Conservation (phyloP, 208 protist genomes). For the Trichomonas gallinae region DNA sequence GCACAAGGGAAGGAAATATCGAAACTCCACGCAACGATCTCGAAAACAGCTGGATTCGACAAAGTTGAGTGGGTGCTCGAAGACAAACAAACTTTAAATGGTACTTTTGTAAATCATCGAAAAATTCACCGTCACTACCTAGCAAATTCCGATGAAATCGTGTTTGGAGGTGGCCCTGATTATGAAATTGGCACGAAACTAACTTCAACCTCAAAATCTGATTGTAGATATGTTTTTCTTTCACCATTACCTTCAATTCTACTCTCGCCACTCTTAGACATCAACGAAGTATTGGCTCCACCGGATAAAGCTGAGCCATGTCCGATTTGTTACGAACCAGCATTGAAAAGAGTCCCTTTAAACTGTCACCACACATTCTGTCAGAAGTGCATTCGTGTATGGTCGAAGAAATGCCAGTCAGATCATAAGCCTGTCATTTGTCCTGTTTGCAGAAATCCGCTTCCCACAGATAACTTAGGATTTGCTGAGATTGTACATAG, state of each 20-base stretch:
- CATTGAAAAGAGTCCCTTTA: background rate
- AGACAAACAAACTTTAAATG: background rate
- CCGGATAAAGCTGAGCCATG: background rate
- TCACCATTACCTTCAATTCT: background rate
- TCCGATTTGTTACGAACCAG: background rate
- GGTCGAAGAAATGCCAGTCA: background rate
- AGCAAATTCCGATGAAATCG: background rate
- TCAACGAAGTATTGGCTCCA: background rate
- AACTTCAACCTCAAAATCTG: background rate
- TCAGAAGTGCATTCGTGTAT: background rate
- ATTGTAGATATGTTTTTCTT: background rate
- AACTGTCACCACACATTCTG: background rate
- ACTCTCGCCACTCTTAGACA: background rate
- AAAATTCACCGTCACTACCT: background rate
- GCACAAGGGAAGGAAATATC: background rate
- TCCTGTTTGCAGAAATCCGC: background rate
- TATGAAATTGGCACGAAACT: background rate
- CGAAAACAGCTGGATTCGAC: too few relatives aligned
- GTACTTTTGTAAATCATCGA: slow-evolving; percentile 5
- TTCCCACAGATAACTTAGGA: background rate
- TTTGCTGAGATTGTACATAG: background rate
- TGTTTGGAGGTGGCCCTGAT: background rate
- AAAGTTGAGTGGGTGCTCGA: background rate
- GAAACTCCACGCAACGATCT: background rate
- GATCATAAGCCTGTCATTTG: background rate